Evolutionary conservation across 768 basidiomycete species (phyloP), one percentile per base, ranked within the genome.

Genomic region (Pleurotus cornucopiae): DNA sequence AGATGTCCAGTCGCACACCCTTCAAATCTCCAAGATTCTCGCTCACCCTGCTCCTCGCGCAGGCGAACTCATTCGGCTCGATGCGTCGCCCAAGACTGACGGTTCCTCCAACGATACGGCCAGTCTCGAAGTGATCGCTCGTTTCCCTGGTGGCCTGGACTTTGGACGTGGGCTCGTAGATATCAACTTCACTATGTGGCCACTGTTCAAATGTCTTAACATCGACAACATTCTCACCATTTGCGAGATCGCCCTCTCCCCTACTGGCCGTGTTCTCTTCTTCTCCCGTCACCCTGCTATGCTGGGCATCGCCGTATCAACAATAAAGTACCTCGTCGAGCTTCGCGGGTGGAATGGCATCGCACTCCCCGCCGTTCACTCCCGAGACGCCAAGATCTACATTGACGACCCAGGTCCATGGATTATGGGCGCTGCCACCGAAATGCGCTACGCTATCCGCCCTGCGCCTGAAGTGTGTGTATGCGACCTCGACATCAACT

Each of bases 141-240:
- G 91, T 48, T 93, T 94, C 74, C 91, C 91, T 23, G 94, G 94
- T n/a, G 91, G 91, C 16, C 80, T 96, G 45, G 94, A 96, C 69
- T 94, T 96, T 64, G 92, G 94, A 23, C 82, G 86, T 43, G 94
- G 94, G 0, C 76, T 96, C 47, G 90, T 95, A 34, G 92, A 95
- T 61, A 91, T 94, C 66, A 95, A 96, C 70, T 94, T 95, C 66
- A 94, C 93, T 39, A 91, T 97, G 83, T 98, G 94, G 93, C 95
- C 95, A 1, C 67, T 98, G 49, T 97, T 98, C 79, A 89, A 94
- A 67, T 89, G 88, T 57, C 71, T 98, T 58, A 94, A 93, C 63
- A 84, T 96, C 55, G 95, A 97, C 67, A 94, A 96, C 62, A 89
- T 98, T 59, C 73, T 98, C 58, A 94, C 91, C 5, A 87, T 92